Base-by-base conservation (phyloP, 306 rosid genomes). In the Cajanus cajan region DNA sequence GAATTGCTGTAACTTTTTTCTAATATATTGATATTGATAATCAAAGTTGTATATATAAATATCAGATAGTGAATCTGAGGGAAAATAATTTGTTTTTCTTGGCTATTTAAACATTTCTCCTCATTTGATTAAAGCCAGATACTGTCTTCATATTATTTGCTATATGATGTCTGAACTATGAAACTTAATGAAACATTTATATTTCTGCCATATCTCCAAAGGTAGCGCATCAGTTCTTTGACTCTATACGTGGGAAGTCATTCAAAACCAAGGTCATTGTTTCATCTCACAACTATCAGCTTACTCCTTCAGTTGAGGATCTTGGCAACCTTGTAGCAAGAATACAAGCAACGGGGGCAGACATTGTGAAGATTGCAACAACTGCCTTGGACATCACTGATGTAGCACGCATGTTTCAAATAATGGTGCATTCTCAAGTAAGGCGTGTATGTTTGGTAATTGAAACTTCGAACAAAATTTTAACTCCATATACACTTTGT, bases 341-440 rank as follows among this genome's bases (percentile, higher is more conserved):
- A 82, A 95, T 95, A 83, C 99, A 95, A 84, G 90, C 90, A 67
- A 85, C 90, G 8, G 98, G 99, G 62, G 96, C 99, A 77, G 98
- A 95, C 80, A 90, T 95, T 54, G 99, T 95, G 81, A 95, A 95
- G 89, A 83, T 95, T 69, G 97, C 97, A 18, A 95, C 98, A 18
- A 87, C 94, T 54, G 99, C 99, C 21, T 31, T 89, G 85, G 98
- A 93, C 66, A 90, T 95, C 79, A 86, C 93, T 76, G 99, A 95
- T 78, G 97, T 90, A 43, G 89, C 94, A 34, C 93, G 84, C 15
- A 66, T 93, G 80, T 90, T 93, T 77, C 97, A 93, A 62, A 88
- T 91, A 79, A 89, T 90, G 73, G 90, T 87, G 37, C 90, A 88
- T 87, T 91, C 96, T 65, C 98, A 95, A 87, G 99, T 92, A 91